Percentiles rank a stretch among this genome's conserved stretches.
Conservation (phyloP, 306 rosid species). For the Fagus crenata region DNA sequence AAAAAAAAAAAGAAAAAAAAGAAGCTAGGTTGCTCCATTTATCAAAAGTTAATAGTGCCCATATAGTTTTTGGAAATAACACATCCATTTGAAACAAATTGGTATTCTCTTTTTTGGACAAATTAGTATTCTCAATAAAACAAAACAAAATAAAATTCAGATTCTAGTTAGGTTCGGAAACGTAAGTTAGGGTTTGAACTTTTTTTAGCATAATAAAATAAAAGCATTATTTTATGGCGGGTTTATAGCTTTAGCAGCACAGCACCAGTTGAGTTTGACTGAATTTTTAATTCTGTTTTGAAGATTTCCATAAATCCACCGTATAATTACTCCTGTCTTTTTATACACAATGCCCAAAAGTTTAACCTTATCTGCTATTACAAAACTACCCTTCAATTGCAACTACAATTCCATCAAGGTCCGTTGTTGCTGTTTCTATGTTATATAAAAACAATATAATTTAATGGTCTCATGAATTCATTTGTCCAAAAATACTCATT, state of each 20-base stretch:
- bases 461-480: no score
- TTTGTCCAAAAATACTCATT: no score
- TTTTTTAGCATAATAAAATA: conserved; percentile 25
- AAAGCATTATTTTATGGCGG: conserved; percentile 38
- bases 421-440: background rate
- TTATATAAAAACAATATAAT: no score
- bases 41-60: conserved; percentile 27
- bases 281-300: conserved; percentile 36
- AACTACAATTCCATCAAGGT: background rate
- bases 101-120: background rate
- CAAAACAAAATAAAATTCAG: conserved; percentile 14
- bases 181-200: conserved; percentile 41
- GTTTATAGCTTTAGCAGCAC: conserved; percentile 50
- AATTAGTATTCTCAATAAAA: no score
- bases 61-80: conserved; percentile 23
- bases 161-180: conserved; percentile 35
- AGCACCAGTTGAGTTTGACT: conserved; percentile 63
- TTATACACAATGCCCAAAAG: conserved; percentile 17
- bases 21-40: background rate
- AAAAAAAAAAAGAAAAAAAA: no score
- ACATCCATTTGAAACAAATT: background rate
- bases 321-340: conserved; percentile 24
- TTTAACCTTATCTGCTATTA: conserved; percentile 6
- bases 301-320: conserved; percentile 30
- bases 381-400: conserved; percentile 30